Conservation (phyloP, 2,329 filamentous ascomycete genomes). For the Gnomoniopsis sp. region DNA sequence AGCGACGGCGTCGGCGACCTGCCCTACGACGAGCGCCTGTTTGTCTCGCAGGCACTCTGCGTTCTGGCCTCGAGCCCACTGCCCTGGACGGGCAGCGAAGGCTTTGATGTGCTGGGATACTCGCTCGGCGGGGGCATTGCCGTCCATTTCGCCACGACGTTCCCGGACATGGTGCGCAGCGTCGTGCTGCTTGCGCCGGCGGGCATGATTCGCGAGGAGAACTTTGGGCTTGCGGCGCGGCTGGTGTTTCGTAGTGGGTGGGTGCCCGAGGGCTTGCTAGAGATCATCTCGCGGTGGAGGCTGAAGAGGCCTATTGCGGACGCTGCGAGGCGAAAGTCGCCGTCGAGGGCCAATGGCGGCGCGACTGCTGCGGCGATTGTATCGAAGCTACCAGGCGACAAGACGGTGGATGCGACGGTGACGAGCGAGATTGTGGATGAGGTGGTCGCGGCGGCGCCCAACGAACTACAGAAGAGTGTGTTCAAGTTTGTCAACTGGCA, state of each 20-base stretch:
- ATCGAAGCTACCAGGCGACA: constrained; percentile 21
- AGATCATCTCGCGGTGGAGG: constrained; percentile 43
- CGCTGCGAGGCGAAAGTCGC: constrained; percentile 25
- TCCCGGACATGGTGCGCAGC: constrained; percentile 60
- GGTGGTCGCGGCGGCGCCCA: constrained; percentile 25
- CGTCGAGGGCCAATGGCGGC: neutral
- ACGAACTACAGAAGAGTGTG: constrained; percentile 44
- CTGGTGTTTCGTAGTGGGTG: constrained; percentile 53
- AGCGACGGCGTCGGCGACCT: constrained; percentile 62
- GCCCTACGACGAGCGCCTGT: constrained; percentile 62
- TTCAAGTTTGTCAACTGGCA: constrained; percentile 56
- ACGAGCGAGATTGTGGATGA: constrained; percentile 29
- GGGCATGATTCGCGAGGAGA: constrained; percentile 62
- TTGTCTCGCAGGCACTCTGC: constrained; percentile 62
- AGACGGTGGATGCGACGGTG: constrained; percentile 17
- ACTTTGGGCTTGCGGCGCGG: constrained; percentile 50
- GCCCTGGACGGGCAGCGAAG: constrained; percentile 49
- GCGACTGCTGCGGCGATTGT: too few relatives aligned
- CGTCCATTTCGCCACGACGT: constrained; percentile 66
- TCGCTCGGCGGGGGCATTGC: constrained; percentile 75
- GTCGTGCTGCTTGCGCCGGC: constrained; percentile 65
- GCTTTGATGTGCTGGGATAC: constrained; percentile 74
- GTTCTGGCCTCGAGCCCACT: constrained; percentile 61
- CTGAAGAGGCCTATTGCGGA: constrained; percentile 49
- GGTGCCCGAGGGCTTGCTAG: constrained; percentile 50